phyloP scores from a whole-genome alignment of 1,284 basidiomycete species.

The Wolfiporia cocos region DNA sequence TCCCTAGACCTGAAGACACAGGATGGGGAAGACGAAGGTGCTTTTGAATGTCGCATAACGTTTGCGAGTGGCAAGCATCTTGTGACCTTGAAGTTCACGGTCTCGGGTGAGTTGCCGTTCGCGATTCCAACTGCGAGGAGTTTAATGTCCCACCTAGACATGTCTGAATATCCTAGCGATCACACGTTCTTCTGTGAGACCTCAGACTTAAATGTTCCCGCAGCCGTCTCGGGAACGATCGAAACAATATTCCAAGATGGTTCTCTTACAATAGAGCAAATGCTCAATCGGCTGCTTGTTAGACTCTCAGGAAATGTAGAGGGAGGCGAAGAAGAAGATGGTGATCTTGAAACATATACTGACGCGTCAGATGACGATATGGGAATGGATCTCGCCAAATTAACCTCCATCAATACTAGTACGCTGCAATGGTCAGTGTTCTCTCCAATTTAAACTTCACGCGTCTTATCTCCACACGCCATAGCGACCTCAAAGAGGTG shows the following conservation, averaged over 20 bases:
- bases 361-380: constrained; percentile 16
- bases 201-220: constrained; percentile 33
- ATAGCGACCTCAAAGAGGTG: constrained; percentile 49
- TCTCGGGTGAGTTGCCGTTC: constrained; percentile 52
- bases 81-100: constrained; percentile 37
- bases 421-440: constrained; percentile 24
- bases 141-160: constrained; percentile 31
- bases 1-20: constrained; percentile 30
- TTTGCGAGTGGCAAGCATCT: constrained; percentile 28
- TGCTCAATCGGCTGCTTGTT: constrained; percentile 23
- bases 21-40: constrained; percentile 58
- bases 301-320: constrained; percentile 27
- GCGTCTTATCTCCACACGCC: constrained; percentile 8
- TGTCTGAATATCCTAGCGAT: constrained; percentile 53
- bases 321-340: constrained; percentile 26
- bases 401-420: too few relatives aligned
- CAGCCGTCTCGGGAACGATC: constrained; percentile 32
- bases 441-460: background rate
- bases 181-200: constrained; percentile 51
- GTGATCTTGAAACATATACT: constrained; percentile 24
- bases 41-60: constrained; percentile 40
- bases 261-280: constrained; percentile 38
- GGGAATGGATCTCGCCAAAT: constrained; percentile 7
- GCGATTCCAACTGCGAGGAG: constrained; percentile 10
- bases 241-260: constrained; percentile 36